A percentile compares a stretch with the other conserved stretches of the same genome.
Conservation (phyloP, 179 eudicot species). For the Vitellaria paradoxa region DNA sequence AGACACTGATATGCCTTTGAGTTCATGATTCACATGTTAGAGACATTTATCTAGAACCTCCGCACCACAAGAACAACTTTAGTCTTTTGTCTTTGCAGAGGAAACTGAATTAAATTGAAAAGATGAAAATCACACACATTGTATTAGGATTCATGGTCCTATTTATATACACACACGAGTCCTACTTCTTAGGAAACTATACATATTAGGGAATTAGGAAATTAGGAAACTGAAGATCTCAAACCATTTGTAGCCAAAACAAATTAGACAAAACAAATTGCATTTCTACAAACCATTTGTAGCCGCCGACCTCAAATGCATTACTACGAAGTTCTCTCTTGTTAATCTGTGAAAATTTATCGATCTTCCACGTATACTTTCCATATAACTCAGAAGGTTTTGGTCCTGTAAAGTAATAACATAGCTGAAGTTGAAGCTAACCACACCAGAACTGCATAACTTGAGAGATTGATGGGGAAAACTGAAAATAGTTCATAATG, state of each 20-base stretch:
- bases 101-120: too few relatives aligned
- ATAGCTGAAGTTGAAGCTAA: not conserved
- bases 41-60: not conserved
- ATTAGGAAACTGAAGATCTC: too few relatives aligned
- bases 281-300: slow-evolving; percentile 58
- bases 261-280: not conserved
- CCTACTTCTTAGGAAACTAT: too few relatives aligned
- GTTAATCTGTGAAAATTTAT: slow-evolving; percentile 80
- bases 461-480: not conserved
- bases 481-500: not conserved
- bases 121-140: too few relatives aligned
- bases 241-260: too few relatives aligned
- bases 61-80: too few relatives aligned
- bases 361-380: slow-evolving; percentile 82
- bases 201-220: too few relatives aligned
- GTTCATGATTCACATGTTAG: not conserved
- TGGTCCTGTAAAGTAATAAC: slow-evolving; percentile 42
- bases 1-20: not conserved
- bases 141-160: too few relatives aligned
- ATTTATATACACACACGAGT: too few relatives aligned
- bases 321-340: slow-evolving; percentile 93
- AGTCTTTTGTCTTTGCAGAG: too few relatives aligned
- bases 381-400: slow-evolving; percentile 76
- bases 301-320: slow-evolving; percentile 87
- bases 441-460: not conserved